Conservation (phyloP, 2,329 filamentous ascomycete species). For the Sphaerostilbella broomeana region DNA sequence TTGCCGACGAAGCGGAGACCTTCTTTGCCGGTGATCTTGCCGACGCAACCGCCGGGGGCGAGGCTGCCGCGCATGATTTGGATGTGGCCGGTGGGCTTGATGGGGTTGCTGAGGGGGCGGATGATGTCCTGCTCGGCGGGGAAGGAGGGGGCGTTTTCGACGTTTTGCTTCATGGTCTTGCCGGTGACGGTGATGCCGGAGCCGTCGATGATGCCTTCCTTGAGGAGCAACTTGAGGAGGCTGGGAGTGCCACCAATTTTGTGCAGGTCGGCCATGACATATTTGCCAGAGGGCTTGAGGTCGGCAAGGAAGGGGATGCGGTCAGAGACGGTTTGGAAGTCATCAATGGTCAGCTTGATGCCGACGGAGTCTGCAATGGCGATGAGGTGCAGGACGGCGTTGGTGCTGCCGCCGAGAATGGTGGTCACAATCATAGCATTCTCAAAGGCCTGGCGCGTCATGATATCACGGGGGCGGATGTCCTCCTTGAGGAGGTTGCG, state of each 20-base stretch:
- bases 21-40: constrained; percentile 93
- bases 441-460: constrained; percentile 75
- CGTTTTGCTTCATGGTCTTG: constrained; percentile 82
- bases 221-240: constrained; percentile 80
- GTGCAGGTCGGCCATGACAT: constrained; percentile 78
- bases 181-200: constrained; percentile 78
- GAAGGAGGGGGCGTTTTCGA: constrained; percentile 66
- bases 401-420: constrained; percentile 78
- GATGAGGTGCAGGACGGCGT: constrained; percentile 78
- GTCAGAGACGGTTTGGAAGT: constrained; percentile 79
- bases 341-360: constrained; percentile 75
- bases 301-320: constrained; percentile 74
- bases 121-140: constrained; percentile 76
- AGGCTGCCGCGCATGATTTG: constrained; percentile 83
- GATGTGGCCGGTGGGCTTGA: constrained; percentile 81
- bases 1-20: constrained; percentile 76
- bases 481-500: constrained; percentile 69
- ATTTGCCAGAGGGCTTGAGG: constrained; percentile 79
- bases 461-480: constrained; percentile 69
- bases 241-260: constrained; percentile 82
- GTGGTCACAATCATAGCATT: constrained; percentile 80
- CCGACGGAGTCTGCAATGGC: constrained; percentile 77
- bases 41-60: constrained; percentile 78
- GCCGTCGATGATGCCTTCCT: constrained; percentile 75
- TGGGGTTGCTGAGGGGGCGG: constrained; percentile 70